Base-by-base conservation (phyloP, 306 rosid genomes). In the Dryas drummondii region DNA sequence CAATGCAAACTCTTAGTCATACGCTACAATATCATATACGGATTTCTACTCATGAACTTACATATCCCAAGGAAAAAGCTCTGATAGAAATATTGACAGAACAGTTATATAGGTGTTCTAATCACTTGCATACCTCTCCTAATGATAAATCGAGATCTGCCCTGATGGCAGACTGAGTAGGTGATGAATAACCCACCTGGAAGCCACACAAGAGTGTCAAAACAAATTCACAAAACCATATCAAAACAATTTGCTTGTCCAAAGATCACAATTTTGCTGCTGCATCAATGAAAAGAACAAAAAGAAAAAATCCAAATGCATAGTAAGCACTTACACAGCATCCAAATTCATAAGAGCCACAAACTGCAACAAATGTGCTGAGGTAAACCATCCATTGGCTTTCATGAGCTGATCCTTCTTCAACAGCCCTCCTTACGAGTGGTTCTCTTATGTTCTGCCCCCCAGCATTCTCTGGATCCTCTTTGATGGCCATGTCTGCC, bases 111-210 rank as follows among this genome's bases (percentile, higher is more conserved):
- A 32, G 37, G 46, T 48, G 54, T 46, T 81, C 16, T 0, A 56
- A 56, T 51, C 56, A 73, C 19, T 26, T 56, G 17, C 73, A 72
- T 85, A 86, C 97, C 90, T 94, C 89, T 50, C 89, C 85, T 77
- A 91, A 70, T 73, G 97, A 76, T 55, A 94, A 84, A 76, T 44
- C 71, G 72, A 92, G 91, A 78, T 94, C 97, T 67, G 77, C 47
- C 15, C 76, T 82, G 80, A 94, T 88, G 66, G 88, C 99, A 72
- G 76, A 78, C 76, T 92, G 92, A 65, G 94, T 80, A 11, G 99
- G 99, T 41, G 99, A 94, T 59, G 99, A 94, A 82, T 90, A 94
- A 68, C 97, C 97, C 44, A 71, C 93, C 99, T 94, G 91, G 14
- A 82, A 79, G 65, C 66, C 44, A 4, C 69, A 52, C 22, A 55